A percentile compares a stretch with the other conserved stretches of the same genome.
Conservation (phyloP, 139 green algal species). For the Volvox africanus region DNA sequence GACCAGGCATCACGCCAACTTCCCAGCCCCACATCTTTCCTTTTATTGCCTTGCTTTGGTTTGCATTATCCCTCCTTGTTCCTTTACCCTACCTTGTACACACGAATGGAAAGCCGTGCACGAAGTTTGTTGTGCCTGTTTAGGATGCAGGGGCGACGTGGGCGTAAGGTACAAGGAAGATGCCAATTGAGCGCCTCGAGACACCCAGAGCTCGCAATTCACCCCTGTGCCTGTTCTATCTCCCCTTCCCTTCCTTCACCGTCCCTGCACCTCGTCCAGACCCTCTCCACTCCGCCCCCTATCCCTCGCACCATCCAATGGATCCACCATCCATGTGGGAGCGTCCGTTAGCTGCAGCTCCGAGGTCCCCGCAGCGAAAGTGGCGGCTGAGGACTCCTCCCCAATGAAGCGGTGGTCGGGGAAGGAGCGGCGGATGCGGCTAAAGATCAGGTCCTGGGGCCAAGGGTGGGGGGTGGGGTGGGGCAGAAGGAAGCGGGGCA, state of each 20-base stretch:
- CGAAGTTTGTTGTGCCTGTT: slow-evolving; percentile 98
- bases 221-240: background rate
- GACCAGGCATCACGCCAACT: too few relatives aligned
- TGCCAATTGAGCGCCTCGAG: too few relatives aligned
- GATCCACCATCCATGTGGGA: slow-evolving; percentile 93
- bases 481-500: background rate
- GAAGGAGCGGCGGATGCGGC: slow-evolving; percentile 72
- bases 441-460: slow-evolving; percentile 55
- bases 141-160: too few relatives aligned
- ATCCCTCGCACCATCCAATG: slow-evolving; percentile 22
- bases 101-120: slow-evolving; percentile 95
- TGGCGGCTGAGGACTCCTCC: slow-evolving; percentile 73
- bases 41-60: too few relatives aligned
- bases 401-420: slow-evolving; percentile 88
- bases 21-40: too few relatives aligned
- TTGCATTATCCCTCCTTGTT: too few relatives aligned
- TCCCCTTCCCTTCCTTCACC: background rate
- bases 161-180: too few relatives aligned
- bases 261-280: background rate
- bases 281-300: background rate
- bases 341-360: slow-evolving; percentile 74
- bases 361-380: slow-evolving; percentile 49
- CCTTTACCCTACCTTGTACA: slow-evolving; percentile 78
- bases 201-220: too few relatives aligned
- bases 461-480: background rate